A percentile compares a stretch with the other conserved stretches of the same genome.
These are phyloP conservation scores for Penicillium verhagenii DNA, from an alignment of 495 filamentous ascomycete species.

Conservation along the genomic window DNA sequence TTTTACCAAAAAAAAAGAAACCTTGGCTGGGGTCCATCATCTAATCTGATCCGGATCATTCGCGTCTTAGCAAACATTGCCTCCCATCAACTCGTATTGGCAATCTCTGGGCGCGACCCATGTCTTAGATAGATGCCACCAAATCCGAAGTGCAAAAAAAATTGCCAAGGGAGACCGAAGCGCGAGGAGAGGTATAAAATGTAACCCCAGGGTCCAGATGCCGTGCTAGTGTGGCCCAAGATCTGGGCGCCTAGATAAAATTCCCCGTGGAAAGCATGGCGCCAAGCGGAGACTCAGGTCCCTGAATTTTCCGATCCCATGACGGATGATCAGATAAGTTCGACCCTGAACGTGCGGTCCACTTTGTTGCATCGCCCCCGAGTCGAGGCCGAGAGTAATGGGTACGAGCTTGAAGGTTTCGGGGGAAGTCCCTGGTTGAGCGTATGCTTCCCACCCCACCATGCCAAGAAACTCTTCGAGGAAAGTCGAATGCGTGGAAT, in stretches of 20 bases:
- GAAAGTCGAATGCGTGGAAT: neutral
- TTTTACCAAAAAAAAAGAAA: no score
- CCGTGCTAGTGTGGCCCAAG: neutral
- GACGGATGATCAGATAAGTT: constrained; percentile 11
- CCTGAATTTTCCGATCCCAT: constrained; percentile 4
- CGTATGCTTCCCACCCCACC: neutral
- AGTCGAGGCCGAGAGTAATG: neutral
- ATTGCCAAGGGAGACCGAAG: neutral
- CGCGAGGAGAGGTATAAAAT: neutral
- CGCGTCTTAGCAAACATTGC: neutral
- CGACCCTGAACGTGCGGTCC: neutral
- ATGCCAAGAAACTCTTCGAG: neutral
- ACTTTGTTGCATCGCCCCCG: neutral
- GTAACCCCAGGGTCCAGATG: neutral
- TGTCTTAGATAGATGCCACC: neutral
- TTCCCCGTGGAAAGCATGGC: neutral
- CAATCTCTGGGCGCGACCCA: neutral
- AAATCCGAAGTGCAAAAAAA: neutral
- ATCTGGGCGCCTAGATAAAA: neutral
- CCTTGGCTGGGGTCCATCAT: neutral
- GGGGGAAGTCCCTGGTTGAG: neutral
- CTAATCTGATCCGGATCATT: neutral
- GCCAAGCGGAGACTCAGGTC: constrained; percentile 3
- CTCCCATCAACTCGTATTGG: neutral
- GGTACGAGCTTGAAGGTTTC: no score